Evolutionary conservation across 805 yeast genomes (phyloP).

Genomic region (Groenewaldozyma tartarivorans): DNA sequence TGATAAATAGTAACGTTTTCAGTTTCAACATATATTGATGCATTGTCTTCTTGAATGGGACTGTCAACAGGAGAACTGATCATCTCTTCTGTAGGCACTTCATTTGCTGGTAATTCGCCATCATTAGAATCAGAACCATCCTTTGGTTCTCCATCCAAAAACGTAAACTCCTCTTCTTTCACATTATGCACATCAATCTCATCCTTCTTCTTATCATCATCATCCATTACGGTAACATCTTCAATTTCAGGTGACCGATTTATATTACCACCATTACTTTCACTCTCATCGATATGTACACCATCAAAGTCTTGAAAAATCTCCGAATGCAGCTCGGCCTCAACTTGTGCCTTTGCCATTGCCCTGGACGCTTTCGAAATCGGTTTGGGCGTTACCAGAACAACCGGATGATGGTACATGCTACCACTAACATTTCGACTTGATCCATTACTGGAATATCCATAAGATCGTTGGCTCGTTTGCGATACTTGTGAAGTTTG

Average conservation of each 20-base stretch:
- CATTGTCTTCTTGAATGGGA: no score
- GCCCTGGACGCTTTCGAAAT: constrained; percentile 5
- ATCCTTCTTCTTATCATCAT: background rate
- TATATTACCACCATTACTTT: background rate
- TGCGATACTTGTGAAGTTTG: no score
- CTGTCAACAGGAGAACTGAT: no score
- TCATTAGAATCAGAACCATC: no score
- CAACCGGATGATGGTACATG: constrained; percentile 4
- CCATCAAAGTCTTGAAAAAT: constrained; percentile 17
- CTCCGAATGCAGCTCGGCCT: background rate
- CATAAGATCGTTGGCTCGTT: no score
- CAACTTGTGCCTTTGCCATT: constrained; percentile 4
- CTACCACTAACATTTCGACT: no score
- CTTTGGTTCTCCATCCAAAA: background rate
- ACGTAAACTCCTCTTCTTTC: background rate
- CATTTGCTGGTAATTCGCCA: no score
- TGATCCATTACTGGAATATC: no score
- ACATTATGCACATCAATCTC: background rate
- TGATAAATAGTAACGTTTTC: constrained; percentile 12
- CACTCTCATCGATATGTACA: constrained; percentile 10
- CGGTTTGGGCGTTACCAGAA: constrained; percentile 13
- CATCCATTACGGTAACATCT: background rate
- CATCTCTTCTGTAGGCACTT: no score
- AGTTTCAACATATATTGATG: no score
- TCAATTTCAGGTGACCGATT: background rate